Evolutionary conservation across 306 rosid species (phyloP), one percentile per base, ranked within the genome.

Genomic region (Luffa acutangula): DNA sequence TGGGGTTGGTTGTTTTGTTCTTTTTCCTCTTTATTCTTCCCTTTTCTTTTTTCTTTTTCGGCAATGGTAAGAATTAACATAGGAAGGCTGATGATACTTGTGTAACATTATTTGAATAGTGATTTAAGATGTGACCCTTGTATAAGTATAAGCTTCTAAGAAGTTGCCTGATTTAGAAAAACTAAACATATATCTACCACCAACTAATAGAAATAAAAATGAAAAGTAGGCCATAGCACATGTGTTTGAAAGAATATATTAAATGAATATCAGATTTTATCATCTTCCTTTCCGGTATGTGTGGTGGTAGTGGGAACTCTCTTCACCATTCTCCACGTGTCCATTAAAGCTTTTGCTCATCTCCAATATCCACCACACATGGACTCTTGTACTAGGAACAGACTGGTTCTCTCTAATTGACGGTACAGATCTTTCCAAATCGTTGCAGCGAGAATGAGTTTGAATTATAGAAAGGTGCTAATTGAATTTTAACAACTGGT

Each of bases 81-180:
- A 87, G 89, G 87, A 83, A 78, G 80, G 75, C 54, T 69, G 83
- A 58, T 79, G 78, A 81, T 85, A 85, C 80, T 86, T 83, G 84
- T 85, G 86, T 85, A 79, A 78, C 82, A 84, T 87, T 78, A 73
- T 70, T 81, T 71, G 75, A 45, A 45, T 77, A 87, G 88, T 80
- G 83, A 82, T 85, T 75, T 72, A 80, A 80, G 80, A 76, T 78
- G 89, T 67, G 83, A 53, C 80, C 72, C 46, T 69, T 84, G 83
- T 78, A 82, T 53, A 81, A 48, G 83, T 78, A 82, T 53, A 81
- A 48, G 78, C 58, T 78, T 43, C 20, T 21, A 58, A 76, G 67
- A 76, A 39, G 18, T 25, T 54, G 9, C 31, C 21, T 25, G 78
- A 36, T 73, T 73, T 73, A 49, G 63, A 17, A 34, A 52, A 52